A percentile compares a stretch with the other conserved stretches of the same genome.
Evolutionary conservation across 2,329 filamentous ascomycete species (phyloP).

Genomic region (Fusarium denticulatum): DNA sequence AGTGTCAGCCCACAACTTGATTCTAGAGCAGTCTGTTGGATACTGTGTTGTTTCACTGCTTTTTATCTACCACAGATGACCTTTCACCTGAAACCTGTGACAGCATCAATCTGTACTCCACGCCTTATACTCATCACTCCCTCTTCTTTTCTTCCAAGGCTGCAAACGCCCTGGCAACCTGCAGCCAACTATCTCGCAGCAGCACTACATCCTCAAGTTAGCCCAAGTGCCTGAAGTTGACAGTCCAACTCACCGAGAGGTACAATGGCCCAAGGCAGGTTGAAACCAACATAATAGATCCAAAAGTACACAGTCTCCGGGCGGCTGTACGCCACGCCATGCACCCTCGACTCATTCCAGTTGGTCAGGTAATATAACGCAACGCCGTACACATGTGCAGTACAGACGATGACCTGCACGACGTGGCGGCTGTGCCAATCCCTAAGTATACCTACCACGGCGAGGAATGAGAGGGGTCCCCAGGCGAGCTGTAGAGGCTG

Average conservation of each 20-base stretch:
- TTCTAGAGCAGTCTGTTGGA: background rate
- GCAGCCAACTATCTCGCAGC: conserved; percentile 46
- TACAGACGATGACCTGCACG: conserved; percentile 61
- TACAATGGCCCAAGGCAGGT: conserved; percentile 68
- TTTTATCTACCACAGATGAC: background rate
- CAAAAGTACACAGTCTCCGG: conserved; percentile 71
- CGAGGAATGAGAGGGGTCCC: conserved; percentile 67
- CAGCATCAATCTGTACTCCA: background rate
- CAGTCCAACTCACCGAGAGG: conserved; percentile 59
- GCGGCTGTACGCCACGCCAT: conserved; percentile 62
- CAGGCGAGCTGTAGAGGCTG: conserved; percentile 56
- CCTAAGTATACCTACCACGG: conserved; percentile 57
- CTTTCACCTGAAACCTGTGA: background rate
- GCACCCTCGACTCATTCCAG: conserved; percentile 57
- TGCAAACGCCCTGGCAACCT: conserved; percentile 43
- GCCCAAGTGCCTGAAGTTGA: background rate
- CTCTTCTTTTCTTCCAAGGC: conserved; percentile 40
- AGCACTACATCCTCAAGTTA: conserved; percentile 41
- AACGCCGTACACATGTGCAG: conserved; percentile 70
- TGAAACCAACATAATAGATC: conserved; percentile 71
- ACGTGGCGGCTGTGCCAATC: conserved; percentile 59
- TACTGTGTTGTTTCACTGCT: background rate
- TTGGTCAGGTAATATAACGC: conserved; percentile 70
- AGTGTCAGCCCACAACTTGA: background rate
- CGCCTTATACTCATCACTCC: conserved; percentile 12